phyloP scores from a whole-genome alignment of 73 alveolate genomes.

The Paraurostyla sp. region DNA sequence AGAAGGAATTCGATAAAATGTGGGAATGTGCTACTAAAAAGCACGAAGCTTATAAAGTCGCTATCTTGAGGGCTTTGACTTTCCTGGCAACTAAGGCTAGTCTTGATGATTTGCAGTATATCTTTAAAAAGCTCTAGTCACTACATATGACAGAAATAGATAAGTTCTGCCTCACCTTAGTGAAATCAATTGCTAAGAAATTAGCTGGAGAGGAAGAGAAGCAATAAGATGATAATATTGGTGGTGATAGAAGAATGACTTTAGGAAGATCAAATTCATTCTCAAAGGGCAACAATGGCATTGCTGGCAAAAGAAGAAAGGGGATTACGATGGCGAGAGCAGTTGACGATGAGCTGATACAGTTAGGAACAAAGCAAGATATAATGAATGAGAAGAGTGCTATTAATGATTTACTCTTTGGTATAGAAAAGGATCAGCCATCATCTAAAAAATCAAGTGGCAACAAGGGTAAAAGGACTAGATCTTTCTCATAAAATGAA shows the following conservation, averaged over 20 bases:
- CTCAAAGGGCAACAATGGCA: background rate
- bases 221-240: background rate
- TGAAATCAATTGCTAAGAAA: constrained; percentile 58
- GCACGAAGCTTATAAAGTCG: constrained; percentile 81
- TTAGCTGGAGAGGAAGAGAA: constrained; percentile 45
- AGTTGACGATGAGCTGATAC: background rate
- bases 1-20: constrained; percentile 64
- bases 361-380: background rate
- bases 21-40: constrained; percentile 82
- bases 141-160: constrained; percentile 54
- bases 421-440: too few relatives aligned
- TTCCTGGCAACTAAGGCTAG: constrained; percentile 54
- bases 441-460: too few relatives aligned
- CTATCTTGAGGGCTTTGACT: constrained; percentile 61
- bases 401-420: background rate
- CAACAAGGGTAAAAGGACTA: too few relatives aligned
- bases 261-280: constrained; percentile 26
- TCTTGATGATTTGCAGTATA: constrained; percentile 46
- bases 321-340: background rate
- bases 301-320: background rate
- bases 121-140: constrained; percentile 56
- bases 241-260: background rate
- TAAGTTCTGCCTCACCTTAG: constrained; percentile 44
- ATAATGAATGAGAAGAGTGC: background rate
- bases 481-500: too few relatives aligned